phyloP scores from a whole-genome alignment of 148 eudicot genomes.

The Spergularia bocconei region DNA sequence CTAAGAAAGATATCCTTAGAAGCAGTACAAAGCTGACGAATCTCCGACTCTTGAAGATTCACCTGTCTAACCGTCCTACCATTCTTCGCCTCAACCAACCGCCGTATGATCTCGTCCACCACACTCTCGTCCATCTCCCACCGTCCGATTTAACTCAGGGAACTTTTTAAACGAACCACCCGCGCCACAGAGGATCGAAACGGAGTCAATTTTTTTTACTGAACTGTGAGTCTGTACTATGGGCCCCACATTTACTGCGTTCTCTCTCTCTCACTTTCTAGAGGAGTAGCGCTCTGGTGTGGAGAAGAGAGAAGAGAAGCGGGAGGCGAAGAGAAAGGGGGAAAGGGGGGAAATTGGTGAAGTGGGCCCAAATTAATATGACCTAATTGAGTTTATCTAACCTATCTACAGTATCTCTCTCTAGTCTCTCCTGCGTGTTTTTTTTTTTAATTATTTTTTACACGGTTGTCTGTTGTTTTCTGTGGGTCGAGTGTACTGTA shows the following conservation, averaged over 20 bases:
- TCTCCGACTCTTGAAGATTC: slow-evolving; percentile 59
- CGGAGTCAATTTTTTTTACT: neutral
- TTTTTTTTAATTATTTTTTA: too few species aligned
- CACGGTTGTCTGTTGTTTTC: too few species aligned
- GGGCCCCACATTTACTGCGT: neutral
- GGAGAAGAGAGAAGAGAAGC: too few species aligned
- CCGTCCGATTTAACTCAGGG: neutral
- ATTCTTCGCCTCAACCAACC: slow-evolving; percentile 54
- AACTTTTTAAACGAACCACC: neutral
- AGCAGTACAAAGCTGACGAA: slow-evolving; percentile 57
- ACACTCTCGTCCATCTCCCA: slow-evolving; percentile 55
- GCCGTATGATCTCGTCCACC: slow-evolving; percentile 50
- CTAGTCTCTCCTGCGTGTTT: too few species aligned
- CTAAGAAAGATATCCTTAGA: slow-evolving; percentile 63
- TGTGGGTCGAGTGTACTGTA: too few species aligned
- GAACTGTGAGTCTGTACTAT: neutral
- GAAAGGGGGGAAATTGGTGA: too few species aligned
- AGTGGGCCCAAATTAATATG: too few species aligned
- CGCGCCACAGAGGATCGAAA: slow-evolving; percentile 10
- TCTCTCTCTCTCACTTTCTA: too few species aligned
- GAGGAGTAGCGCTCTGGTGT: too few species aligned
- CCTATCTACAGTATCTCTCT: too few species aligned
- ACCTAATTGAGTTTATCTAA: too few species aligned
- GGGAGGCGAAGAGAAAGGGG: too few species aligned
- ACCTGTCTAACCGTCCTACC: slow-evolving; percentile 63